Evolutionary conservation across 208 protist species (phyloP), one percentile per base, ranked within the genome.

Genomic region (Leptomonas seymouri): DNA sequence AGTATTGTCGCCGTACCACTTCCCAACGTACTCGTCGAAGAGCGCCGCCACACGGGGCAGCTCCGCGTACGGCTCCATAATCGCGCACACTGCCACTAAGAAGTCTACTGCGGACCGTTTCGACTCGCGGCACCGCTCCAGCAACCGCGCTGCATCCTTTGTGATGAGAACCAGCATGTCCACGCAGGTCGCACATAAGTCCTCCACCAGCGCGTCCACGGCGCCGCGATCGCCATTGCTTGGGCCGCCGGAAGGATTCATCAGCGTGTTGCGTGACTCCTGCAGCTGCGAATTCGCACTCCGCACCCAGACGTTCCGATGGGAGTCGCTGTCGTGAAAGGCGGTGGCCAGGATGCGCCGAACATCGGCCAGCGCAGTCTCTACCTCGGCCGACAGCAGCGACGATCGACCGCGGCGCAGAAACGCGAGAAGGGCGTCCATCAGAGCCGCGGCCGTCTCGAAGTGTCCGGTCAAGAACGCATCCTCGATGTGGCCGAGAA

Each of bases 111-210:
- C 68, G 31, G 76, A 77, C n/a, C 87, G 76, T 27, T 81, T 54
- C 31, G 78, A 66, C 15, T 82, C 63, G 36, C 56, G 25, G 56
- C 91, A 96, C 21, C 74, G 78, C 41, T 86, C 36, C 30, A 74
- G 60, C 50, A 96, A 63, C 55, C 76, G 44, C 46, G 39, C 48
- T 6, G 79, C 83, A 53, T 96, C 91, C 6, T 89, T 82, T 64
- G 78, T 93, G 34, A 87, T 80, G 71, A 93, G 80, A 9, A 93
- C 51, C 25, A 96, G 75, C 15, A 94, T 39, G 67, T 91, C 80
- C 21, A 90, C 31, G 56, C 75, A 86, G 25, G 86, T 71, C 7
- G 71, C 71, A 42, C 83, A 86, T n/a, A 93, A 57, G 41, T 87
- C 74, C 42, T 80, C 68, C 3, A 85, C 80, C 7, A 84, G 51